Conservation (phyloP, 1,139 yeast genomes). For the Geotrichum macrosporum region DNA sequence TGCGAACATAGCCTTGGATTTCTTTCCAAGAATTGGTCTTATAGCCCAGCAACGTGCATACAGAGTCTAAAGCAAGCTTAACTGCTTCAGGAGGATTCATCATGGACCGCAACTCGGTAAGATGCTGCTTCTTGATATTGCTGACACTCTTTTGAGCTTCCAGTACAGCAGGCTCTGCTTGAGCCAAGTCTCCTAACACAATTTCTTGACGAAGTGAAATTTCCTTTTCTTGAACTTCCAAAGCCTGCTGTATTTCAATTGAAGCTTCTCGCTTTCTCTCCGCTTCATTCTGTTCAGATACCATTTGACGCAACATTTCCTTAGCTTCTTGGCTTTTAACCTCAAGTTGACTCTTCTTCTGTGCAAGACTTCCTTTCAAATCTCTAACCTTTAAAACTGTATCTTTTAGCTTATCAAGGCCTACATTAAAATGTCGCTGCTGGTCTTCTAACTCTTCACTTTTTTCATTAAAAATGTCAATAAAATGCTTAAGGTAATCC, state of each 20-base stretch:
- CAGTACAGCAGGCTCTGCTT: conserved; percentile 77
- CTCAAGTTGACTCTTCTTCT: conserved; percentile 49
- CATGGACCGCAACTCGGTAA: conserved; percentile 87
- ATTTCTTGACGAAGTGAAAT: conserved; percentile 51
- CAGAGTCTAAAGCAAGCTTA: conserved; percentile 81
- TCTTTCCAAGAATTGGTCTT: conserved; percentile 72
- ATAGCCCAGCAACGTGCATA: conserved; percentile 74
- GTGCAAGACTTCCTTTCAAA: conserved; percentile 51
- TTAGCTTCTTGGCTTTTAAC: conserved; percentile 66
- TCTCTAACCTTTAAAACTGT: conserved; percentile 70
- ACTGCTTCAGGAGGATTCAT: conserved; percentile 87
- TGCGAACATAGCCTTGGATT: conserved; percentile 72
- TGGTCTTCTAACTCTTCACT: conserved; percentile 54
- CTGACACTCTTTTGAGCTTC: conserved; percentile 87
- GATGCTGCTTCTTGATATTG: conserved; percentile 85
- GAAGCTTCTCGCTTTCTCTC: conserved; percentile 88
- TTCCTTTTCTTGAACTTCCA: conserved; percentile 62
- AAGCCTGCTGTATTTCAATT: conserved; percentile 64
- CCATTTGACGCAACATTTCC: conserved; percentile 66
- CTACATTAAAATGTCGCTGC: conserved; percentile 68
- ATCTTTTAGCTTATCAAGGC: conserved; percentile 71
- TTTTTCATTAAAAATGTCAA: conserved; percentile 42
- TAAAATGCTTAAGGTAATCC: conserved; percentile 50
- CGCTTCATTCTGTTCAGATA: conserved; percentile 87
- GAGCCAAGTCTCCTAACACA: conserved; percentile 61